These are phyloP conservation scores for Penicillium alfredii DNA, from an alignment of 495 filamentous ascomycete genomes.

Conservation along the genomic window DNA sequence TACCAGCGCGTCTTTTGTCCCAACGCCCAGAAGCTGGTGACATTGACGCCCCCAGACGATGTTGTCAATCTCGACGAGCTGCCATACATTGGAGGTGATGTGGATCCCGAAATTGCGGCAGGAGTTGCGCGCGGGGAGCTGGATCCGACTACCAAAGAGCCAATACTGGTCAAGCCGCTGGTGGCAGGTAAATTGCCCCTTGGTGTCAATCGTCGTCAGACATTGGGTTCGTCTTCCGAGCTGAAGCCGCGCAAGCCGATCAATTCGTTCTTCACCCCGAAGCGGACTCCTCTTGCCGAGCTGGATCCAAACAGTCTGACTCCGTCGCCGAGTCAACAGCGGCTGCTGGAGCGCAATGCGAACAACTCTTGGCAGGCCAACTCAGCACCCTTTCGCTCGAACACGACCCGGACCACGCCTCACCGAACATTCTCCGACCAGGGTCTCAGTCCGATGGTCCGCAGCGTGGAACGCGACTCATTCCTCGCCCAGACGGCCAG, in stretches of 20 bases:
- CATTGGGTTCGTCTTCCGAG: constrained; percentile 43
- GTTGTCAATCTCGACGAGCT: constrained; percentile 59
- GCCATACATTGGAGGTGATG: constrained; percentile 69
- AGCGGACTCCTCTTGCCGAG: constrained; percentile 73
- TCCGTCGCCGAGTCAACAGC: constrained; percentile 61
- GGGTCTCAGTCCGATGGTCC: constrained; percentile 31
- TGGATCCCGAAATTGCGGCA: constrained; percentile 62
- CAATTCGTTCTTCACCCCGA: constrained; percentile 69
- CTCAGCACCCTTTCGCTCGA: constrained; percentile 31
- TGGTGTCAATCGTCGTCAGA: constrained; percentile 36
- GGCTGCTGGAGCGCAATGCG: constrained; percentile 48
- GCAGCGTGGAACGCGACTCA: constrained; percentile 41
- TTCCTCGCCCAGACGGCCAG: constrained; percentile 39
- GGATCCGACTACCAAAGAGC: constrained; percentile 80
- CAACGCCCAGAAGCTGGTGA: constrained; percentile 58
- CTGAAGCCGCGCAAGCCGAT: constrained; percentile 63
- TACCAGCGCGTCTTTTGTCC: constrained; percentile 94
- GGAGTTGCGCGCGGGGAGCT: constrained; percentile 79
- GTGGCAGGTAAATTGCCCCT: constrained; percentile 19
- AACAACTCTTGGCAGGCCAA: constrained; percentile 50
- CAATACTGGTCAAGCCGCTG: constrained; percentile 44
- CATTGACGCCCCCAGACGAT: constrained; percentile 57
- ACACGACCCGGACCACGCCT: constrained; percentile 35
- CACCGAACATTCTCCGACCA: constrained; percentile 31
- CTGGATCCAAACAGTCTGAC: constrained; percentile 81